Base-by-base conservation (phyloP, 2,329 filamentous ascomycete species). In the Arthrobotrys musiformis region DNA sequence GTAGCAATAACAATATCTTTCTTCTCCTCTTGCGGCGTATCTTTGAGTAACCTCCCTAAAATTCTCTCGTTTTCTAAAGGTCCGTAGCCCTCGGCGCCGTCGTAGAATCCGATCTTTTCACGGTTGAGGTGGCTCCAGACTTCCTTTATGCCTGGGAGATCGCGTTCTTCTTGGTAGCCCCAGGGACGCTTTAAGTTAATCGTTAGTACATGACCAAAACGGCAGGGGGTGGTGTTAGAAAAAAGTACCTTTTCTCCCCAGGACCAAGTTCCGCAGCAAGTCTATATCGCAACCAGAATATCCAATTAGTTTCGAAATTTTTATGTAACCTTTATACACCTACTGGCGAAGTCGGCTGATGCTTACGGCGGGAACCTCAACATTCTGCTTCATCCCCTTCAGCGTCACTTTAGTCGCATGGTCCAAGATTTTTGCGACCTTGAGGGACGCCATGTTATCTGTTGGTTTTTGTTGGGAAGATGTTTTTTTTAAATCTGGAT, bases 51-150 rank as follows among this genome's bases (percentile, higher is more conserved):
- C 22, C 82, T 81, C 2, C 84, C 83, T 68, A 84, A 83, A 78
- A 86, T 85, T 8, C 81, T 81, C 78, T 86, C 85, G 67, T 83
- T 84, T 68, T 85, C 82, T 2, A 84, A 84, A 26, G 81, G 81
- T 44, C 84, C 84, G 77, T 85, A 86, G 15, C 81, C 83, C 80
- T 85, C 83, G 7, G 85, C 84, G 4, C 84, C 86, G 78, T 86
- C 85, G 72, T 86, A 82, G 70, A 85, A 85, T 66, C 83, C 85
- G 24, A 85, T 73, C 13, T 83, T 82, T 3, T 82, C 81, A 5
- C 81, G 78, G 58, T 83, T 81, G n/a, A 84, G 80, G 26, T 82
- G 78, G 44, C 82, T 78, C 84, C 84, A 85, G 19, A 84, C 84
- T 50, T 81, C 82, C 15, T 83, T 68, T 30, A 70, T 70, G 0